Percentiles rank a stretch among this genome's conserved stretches.
phyloP scores from a whole-genome alignment of 2,329 filamentous ascomycete genomes.

The Microascus cirrosus region DNA sequence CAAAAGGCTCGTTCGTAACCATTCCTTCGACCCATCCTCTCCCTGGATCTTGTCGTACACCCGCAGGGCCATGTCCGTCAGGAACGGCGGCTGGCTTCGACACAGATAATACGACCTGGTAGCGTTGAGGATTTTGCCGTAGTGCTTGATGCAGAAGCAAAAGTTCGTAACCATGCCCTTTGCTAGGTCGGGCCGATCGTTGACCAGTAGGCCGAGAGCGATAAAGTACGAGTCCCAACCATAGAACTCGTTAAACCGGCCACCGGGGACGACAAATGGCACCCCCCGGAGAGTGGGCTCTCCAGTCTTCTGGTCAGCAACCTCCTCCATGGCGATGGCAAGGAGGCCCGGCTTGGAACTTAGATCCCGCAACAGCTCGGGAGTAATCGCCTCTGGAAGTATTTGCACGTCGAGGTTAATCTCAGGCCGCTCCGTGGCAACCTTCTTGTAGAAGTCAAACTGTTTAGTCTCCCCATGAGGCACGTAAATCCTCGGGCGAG shows the following conservation, averaged over 20 bases:
- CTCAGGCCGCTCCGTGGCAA: conserved; percentile 70
- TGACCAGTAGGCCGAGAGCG: conserved; percentile 76
- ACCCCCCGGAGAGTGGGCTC: conserved; percentile 64
- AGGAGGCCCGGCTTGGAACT: conserved; percentile 82
- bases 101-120: conserved; percentile 92
- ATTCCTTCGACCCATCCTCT: conserved; percentile 68
- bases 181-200: conserved; percentile 74
- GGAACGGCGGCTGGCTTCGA: conserved; percentile 88
- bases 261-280: conserved; percentile 94
- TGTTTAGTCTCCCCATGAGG: conserved; percentile 78
- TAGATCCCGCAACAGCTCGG: conserved; percentile 70
- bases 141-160: conserved; percentile 96
- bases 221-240: conserved; percentile 99
- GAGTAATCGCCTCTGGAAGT: conserved; percentile 66
- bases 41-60: conserved; percentile 91
- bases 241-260: conserved; percentile 95
- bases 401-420: conserved; percentile 78
- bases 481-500: conserved; percentile 83
- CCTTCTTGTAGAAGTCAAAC: conserved; percentile 73
- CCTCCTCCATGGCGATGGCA: conserved; percentile 79
- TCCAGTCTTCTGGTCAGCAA: conserved; percentile 53
- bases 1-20: conserved; percentile 67
- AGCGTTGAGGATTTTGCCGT: conserved; percentile 96
- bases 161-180: conserved; percentile 96
- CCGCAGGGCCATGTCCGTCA: conserved; percentile 92